Evolutionary conservation across 2,329 filamentous ascomycete genomes (phyloP).

Genomic region (Beauveria sp.): DNA sequence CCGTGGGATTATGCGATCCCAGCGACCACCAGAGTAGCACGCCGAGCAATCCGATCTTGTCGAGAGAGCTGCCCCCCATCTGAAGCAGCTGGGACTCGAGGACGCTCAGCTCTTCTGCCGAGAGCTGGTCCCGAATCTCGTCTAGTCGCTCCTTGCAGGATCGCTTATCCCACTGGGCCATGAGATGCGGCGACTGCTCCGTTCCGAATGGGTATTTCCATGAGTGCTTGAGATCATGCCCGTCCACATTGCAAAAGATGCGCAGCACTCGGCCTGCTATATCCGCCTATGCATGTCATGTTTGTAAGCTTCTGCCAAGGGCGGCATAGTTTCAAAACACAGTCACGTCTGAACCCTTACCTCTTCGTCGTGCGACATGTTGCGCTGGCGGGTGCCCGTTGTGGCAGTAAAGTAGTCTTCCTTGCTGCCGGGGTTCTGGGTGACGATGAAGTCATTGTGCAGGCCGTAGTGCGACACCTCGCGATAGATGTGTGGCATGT

Average conservation of each 20-base stretch:
- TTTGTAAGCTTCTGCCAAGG: not conserved
- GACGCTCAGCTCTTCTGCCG: not conserved
- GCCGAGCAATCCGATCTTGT: not conserved
- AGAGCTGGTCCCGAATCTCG: not conserved
- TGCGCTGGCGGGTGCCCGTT: not conserved
- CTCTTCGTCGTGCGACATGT: not conserved
- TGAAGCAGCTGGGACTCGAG: not conserved
- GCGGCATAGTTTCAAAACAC: not conserved
- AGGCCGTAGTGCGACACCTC: conserved; percentile 36
- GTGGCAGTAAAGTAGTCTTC: not conserved
- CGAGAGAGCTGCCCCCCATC: not conserved
- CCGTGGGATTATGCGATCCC: not conserved
- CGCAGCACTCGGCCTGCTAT: not conserved
- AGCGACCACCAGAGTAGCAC: not conserved
- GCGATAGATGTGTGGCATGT: conserved; percentile 30
- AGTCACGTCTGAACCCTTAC: not conserved
- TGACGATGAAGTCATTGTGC: conserved; percentile 18
- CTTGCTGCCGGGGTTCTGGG: not conserved
- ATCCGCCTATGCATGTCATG: not conserved
- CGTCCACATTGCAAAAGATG: not conserved
- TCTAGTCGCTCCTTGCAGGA: not conserved
- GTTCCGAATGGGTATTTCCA: not conserved
- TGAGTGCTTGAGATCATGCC: not conserved
- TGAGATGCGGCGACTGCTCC: not conserved
- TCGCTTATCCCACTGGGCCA: not conserved